Evolutionary conservation across 2,329 filamentous ascomycete genomes (phyloP).

Genomic region (Zymoseptoria pseudotritici): DNA sequence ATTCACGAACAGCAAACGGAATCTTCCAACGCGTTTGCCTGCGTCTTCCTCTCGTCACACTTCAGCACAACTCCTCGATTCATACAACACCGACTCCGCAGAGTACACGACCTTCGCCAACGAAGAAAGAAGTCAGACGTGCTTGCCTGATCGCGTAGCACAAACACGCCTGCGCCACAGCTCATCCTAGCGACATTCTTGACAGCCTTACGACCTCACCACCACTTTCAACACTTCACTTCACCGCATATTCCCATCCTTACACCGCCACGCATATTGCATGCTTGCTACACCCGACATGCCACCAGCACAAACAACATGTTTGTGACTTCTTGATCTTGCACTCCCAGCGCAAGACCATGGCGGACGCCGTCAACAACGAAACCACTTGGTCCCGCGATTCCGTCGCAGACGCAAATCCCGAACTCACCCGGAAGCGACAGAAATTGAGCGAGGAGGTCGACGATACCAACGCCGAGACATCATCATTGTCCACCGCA

Average conservation of each 20-base stretch:
- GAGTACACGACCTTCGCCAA: not conserved
- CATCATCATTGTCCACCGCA: slow-evolving; percentile 19
- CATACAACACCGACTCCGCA: not conserved
- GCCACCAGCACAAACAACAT: not conserved
- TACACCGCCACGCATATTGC: not conserved
- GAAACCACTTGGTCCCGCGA: slow-evolving; percentile 29
- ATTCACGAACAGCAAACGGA: not conserved
- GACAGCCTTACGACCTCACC: not conserved
- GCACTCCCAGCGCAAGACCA: slow-evolving; percentile 8
- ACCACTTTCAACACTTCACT: not conserved
- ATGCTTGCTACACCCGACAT: not conserved
- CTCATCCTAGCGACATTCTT: not conserved
- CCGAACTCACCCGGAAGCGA: slow-evolving; percentile 40
- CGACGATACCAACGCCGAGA: slow-evolving; percentile 6
- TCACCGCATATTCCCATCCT: not conserved
- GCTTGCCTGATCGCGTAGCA: not conserved
- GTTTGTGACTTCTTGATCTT: slow-evolving; percentile 4
- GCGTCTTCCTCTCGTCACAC: not conserved
- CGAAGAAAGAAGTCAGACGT: not conserved
- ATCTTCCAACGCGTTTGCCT: not conserved
- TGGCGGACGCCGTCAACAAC: slow-evolving; percentile 15
- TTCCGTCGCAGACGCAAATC: slow-evolving; percentile 38
- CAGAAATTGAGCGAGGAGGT: slow-evolving; percentile 35
- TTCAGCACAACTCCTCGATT: not conserved
- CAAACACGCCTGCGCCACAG: not conserved